Conservation (phyloP, 2,329 filamentous ascomycete genomes). For the Karstenula rhodostoma region DNA sequence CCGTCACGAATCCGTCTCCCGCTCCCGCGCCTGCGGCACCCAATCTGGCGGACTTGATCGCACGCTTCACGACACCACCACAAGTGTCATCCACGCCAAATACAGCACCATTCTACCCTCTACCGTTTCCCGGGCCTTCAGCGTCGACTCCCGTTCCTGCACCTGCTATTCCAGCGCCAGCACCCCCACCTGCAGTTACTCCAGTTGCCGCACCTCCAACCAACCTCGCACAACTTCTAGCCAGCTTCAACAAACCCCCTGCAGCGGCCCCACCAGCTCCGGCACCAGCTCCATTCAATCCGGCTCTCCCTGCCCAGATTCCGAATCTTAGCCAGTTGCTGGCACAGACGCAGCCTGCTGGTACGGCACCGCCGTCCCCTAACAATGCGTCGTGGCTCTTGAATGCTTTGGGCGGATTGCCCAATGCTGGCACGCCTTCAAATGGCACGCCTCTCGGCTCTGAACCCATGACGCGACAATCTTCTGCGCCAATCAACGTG, state of each 20-base stretch:
- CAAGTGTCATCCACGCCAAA: constrained; percentile 35
- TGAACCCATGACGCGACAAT: constrained; percentile 37
- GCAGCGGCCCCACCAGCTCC: constrained; percentile 25
- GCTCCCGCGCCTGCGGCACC: constrained; percentile 30
- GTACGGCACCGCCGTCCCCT: constrained; percentile 26
- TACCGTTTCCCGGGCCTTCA: constrained; percentile 37
- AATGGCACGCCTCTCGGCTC: constrained; percentile 37
- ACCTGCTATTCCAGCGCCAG: constrained; percentile 22
- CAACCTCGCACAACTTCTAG: constrained; percentile 43
- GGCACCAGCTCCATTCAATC: constrained; percentile 25
- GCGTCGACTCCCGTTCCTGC: constrained; percentile 33
- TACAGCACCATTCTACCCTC: constrained; percentile 37
- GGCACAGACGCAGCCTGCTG: constrained; percentile 27
- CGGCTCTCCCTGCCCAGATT: constrained; percentile 22
- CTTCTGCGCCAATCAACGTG: constrained; percentile 48
- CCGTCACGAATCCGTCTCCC: constrained; percentile 28
- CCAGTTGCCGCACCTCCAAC: constrained; percentile 29
- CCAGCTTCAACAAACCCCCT: constrained; percentile 40
- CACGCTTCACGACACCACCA: constrained; percentile 37
- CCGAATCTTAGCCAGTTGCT: constrained; percentile 28
- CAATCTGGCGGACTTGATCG: constrained; percentile 41
- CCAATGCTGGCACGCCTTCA: constrained; percentile 32
- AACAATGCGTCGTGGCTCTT: constrained; percentile 39
- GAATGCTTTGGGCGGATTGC: constrained; percentile 40
- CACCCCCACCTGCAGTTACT: constrained; percentile 35